These are phyloP conservation scores for Xylariaceae sp. DNA, from an alignment of 2,329 filamentous ascomycete species.

Conservation along the genomic window DNA sequence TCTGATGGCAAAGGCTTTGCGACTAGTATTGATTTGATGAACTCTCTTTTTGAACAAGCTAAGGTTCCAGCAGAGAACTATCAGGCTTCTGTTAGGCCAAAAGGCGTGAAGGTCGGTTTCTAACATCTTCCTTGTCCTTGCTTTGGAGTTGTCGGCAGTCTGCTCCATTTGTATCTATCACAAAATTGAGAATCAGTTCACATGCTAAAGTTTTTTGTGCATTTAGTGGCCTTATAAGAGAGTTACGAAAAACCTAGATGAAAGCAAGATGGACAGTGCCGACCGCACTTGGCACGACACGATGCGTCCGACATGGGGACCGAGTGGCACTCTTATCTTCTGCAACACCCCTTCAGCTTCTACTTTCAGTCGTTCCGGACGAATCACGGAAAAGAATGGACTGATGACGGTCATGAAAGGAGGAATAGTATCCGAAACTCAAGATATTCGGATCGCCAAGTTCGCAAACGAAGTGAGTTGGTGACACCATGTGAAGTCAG, in stretches of 20 bases:
- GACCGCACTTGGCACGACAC: slow-evolving; percentile 69
- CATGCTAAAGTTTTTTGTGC: slow-evolving; percentile 44
- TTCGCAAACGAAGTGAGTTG: slow-evolving; percentile 52
- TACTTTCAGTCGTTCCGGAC: slow-evolving; percentile 28
- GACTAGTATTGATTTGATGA: slow-evolving; percentile 94
- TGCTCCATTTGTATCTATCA: slow-evolving; percentile 21
- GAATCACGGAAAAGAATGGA: slow-evolving; percentile 38
- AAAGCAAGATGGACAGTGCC: slow-evolving; percentile 55
- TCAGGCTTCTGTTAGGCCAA: slow-evolving; percentile 48
- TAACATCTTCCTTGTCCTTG: slow-evolving; percentile 25
- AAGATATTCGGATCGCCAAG: slow-evolving; percentile 62
- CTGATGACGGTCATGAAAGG: slow-evolving; percentile 52
- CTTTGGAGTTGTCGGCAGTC: slow-evolving; percentile 1
- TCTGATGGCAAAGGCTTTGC: slow-evolving; percentile 64
- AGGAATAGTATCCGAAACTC: slow-evolving; percentile 58
- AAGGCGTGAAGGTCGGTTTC: slow-evolving; percentile 83
- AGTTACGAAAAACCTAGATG: slow-evolving; percentile 63
- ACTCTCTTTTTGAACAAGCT: slow-evolving; percentile 79
- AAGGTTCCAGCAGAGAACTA: slow-evolving; percentile 54
- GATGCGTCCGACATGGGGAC: slow-evolving; percentile 76
- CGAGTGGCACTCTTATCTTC: slow-evolving; percentile 69
- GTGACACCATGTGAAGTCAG: neutral
- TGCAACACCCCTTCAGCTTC: slow-evolving; percentile 39
- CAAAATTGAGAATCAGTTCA: slow-evolving; percentile 22
- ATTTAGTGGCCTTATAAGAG: slow-evolving; percentile 83